Percentiles rank a stretch among this genome's conserved stretches.
phyloP scores from a whole-genome alignment of 805 yeast genomes.

The Candida berthetii region DNA sequence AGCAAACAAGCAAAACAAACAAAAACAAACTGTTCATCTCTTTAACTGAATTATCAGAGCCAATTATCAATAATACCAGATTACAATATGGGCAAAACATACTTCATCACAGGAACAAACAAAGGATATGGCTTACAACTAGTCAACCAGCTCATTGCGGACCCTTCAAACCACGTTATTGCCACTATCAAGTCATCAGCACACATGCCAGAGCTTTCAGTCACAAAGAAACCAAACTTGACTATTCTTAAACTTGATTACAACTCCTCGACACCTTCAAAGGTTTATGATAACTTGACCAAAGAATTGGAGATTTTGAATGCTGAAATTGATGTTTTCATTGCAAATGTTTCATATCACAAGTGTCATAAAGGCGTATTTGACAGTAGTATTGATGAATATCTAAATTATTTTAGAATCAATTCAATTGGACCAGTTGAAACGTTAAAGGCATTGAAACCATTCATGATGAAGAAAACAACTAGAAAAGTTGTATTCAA shows the following conservation, averaged over 20 bases:
- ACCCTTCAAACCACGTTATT: slow-evolving; percentile 13
- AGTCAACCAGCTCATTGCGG: slow-evolving; percentile 12
- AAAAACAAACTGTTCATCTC: too few relatives aligned
- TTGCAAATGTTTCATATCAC: slow-evolving; percentile 28
- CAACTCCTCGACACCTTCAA: slow-evolving; percentile 5
- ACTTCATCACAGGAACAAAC: slow-evolving; percentile 20
- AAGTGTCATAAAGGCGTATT: slow-evolving; percentile 12
- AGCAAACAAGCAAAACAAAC: too few relatives aligned
- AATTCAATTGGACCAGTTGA: slow-evolving; percentile 29
- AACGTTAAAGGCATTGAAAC: slow-evolving; percentile 21
- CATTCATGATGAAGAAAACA: slow-evolving; percentile 18
- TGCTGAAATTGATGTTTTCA: slow-evolving; percentile 25
- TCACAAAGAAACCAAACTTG: slow-evolving; percentile 16
- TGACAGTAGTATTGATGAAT: slow-evolving; percentile 14
- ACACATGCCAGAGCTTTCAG: slow-evolving; percentile 7
- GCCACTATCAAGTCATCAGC: slow-evolving; percentile 15
- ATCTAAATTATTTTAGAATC: slow-evolving; percentile 12
- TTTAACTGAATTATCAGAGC: too few relatives aligned
- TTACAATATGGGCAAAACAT: slow-evolving; percentile 43
- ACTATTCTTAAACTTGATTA: slow-evolving; percentile 15
- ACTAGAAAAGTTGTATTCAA: slow-evolving; percentile 24
- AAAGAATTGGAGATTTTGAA: slow-evolving; percentile 14
- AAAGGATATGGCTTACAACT: slow-evolving; percentile 18
- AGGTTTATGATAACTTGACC: slow-evolving; percentile 6
- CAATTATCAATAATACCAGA: too few relatives aligned